These are phyloP conservation scores for Phyllosticta capitalensis DNA, from an alignment of 2,329 filamentous ascomycete species.

Conservation along the genomic window DNA sequence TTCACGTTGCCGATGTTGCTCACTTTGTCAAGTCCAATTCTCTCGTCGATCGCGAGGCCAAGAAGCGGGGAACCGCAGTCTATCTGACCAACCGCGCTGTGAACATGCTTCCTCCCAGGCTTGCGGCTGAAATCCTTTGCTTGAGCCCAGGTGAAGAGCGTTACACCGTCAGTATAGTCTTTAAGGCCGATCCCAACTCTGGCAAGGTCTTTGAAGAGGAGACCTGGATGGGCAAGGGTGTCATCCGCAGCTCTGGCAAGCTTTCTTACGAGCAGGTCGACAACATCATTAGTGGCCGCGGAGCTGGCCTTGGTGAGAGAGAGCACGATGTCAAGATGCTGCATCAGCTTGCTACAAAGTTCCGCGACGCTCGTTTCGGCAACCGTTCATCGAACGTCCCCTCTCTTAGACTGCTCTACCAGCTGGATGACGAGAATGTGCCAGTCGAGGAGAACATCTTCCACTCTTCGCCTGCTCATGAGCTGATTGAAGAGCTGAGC, in stretches of 20 bases:
- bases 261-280: slow-evolving; percentile 81
- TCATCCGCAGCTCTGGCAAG: slow-evolving; percentile 86
- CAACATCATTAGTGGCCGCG: slow-evolving; percentile 58
- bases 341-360: slow-evolving; percentile 74
- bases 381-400: slow-evolving; percentile 71
- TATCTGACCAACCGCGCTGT: slow-evolving; percentile 86
- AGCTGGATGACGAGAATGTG: slow-evolving; percentile 95
- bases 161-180: slow-evolving; percentile 84
- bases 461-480: slow-evolving; percentile 77
- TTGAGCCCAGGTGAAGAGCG: slow-evolving; percentile 80
- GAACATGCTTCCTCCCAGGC: slow-evolving; percentile 76
- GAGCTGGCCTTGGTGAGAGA: slow-evolving; percentile 55
- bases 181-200: slow-evolving; percentile 75
- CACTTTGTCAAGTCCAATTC: slow-evolving; percentile 97
- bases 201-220: slow-evolving; percentile 75
- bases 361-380: slow-evolving; percentile 78
- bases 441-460: slow-evolving; percentile 96
- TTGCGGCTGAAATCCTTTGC: slow-evolving; percentile 81
- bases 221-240: slow-evolving; percentile 85
- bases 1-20: slow-evolving; percentile 89
- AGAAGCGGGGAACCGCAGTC: slow-evolving; percentile 93
- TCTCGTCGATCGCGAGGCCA: slow-evolving; percentile 90
- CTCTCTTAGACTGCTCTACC: slow-evolving; percentile 79
- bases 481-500: slow-evolving; percentile 89
- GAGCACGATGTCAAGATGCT: slow-evolving; percentile 73